Percentiles rank a stretch among this genome's conserved stretches.
Evolutionary conservation across 2,329 filamentous ascomycete species (phyloP).

Genomic region (Capronia epimyces): DNA sequence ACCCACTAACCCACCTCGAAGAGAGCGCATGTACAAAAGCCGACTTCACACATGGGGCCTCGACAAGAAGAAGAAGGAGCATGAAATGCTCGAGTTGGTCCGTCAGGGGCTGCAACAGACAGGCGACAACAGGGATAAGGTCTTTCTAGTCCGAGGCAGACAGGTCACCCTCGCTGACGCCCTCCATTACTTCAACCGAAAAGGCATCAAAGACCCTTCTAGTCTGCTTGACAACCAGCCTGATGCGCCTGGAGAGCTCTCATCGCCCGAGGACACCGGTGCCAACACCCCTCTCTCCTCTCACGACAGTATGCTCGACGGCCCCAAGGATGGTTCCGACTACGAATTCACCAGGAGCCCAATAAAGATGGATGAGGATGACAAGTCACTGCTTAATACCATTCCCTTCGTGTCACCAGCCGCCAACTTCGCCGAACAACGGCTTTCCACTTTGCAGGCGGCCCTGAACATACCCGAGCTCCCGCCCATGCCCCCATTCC

Average conservation of each 20-base stretch:
- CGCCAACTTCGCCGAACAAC: slow-evolving; percentile 20
- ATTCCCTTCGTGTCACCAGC: slow-evolving; percentile 12
- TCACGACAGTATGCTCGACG: slow-evolving; percentile 20
- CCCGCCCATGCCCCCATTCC: slow-evolving; percentile 25
- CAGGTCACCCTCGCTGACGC: slow-evolving; percentile 29
- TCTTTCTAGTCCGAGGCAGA: slow-evolving; percentile 27
- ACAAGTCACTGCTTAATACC: slow-evolving; percentile 9
- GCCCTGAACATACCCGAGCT: slow-evolving; percentile 23
- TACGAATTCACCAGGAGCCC: slow-evolving; percentile 21
- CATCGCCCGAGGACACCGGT: slow-evolving; percentile 27
- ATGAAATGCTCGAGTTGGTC: slow-evolving; percentile 30
- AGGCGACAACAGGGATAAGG: slow-evolving; percentile 28
- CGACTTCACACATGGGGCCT: slow-evolving; percentile 27
- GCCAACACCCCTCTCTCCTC: slow-evolving; percentile 25
- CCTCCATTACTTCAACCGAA: slow-evolving; percentile 29
- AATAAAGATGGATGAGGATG: slow-evolving; percentile 11
- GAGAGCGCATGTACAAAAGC: slow-evolving; percentile 31
- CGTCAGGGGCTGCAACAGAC: slow-evolving; percentile 27
- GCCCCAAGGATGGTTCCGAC: slow-evolving; percentile 15
- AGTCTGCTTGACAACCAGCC: slow-evolving; percentile 22
- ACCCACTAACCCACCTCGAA: slow-evolving; percentile 11
- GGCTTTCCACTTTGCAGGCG: slow-evolving; percentile 18
- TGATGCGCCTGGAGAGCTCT: slow-evolving; percentile 18
- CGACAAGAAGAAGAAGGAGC: slow-evolving; percentile 30
- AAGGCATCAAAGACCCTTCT: slow-evolving; percentile 30